A percentile compares a stretch with the other conserved stretches of the same genome.
Conservation (phyloP, 1,284 basidiomycete genomes). For the Microbotryum silenes-acaulis region DNA sequence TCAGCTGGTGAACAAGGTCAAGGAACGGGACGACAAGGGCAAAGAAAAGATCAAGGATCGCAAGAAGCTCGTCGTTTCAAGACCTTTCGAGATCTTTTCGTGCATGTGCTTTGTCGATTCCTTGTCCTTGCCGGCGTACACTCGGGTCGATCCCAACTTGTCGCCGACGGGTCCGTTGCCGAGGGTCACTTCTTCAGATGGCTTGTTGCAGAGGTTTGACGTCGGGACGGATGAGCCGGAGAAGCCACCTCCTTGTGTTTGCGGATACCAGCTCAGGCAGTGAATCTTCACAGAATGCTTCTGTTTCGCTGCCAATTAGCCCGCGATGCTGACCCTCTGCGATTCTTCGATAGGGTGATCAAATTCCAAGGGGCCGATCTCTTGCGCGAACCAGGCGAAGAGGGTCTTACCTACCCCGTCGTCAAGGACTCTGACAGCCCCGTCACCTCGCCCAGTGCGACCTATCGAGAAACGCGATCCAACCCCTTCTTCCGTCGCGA, state of each 20-base stretch:
- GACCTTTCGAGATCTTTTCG: conserved; percentile 27
- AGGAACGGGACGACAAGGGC: conserved; percentile 12
- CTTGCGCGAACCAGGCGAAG: conserved; percentile 10
- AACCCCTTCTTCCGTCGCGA: no score
- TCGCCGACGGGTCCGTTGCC: conserved; percentile 1
- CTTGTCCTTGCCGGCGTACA: conserved; percentile 28
- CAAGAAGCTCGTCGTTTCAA: conserved; percentile 26
- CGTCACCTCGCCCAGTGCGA: neutral
- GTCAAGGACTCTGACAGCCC: conserved; percentile 1
- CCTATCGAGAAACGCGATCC: no score
- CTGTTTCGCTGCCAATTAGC: no score
- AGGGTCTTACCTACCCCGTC: conserved; percentile 4
- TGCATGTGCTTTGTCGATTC: conserved; percentile 33
- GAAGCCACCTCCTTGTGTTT: conserved; percentile 21
- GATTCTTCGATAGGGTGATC: neutral
- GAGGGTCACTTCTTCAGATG: no score
- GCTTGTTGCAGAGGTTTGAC: no score
- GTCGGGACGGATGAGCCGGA: conserved; percentile 9
- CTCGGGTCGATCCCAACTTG: conserved; percentile 23
- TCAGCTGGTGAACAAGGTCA: neutral
- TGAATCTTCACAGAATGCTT: neutral
- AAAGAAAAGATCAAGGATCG: conserved; percentile 16
- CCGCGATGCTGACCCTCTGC: neutral
- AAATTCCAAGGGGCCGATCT: conserved; percentile 6
- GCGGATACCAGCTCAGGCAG: conserved; percentile 6